Conservation (phyloP, 768 basidiomycete species). For the Psilocybe cubensis region DNA sequence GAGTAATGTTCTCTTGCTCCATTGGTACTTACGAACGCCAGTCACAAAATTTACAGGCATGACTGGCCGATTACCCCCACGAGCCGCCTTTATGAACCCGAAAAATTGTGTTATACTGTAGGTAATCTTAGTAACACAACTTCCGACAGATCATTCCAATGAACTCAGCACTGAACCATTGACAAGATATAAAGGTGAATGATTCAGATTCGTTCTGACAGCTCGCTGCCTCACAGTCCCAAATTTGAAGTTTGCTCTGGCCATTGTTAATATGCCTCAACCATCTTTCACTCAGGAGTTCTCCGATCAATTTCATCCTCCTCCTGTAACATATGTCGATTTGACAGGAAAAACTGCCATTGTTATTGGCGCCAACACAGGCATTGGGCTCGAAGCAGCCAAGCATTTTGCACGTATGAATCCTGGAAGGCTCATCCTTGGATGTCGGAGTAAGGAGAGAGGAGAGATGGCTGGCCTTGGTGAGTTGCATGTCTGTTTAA, state of each 20-base stretch:
- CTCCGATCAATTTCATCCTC: slow-evolving; percentile 2
- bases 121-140: too few relatives aligned
- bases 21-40: too few relatives aligned
- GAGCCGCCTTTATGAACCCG: too few relatives aligned
- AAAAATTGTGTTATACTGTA: too few relatives aligned
- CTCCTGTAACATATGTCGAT: slow-evolving; percentile 34
- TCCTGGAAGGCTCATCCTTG: slow-evolving; percentile 40
- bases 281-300: background rate
- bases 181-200: too few relatives aligned
- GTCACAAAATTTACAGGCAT: too few relatives aligned
- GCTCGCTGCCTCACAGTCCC: background rate
- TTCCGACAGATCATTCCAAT: too few relatives aligned
- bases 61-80: too few relatives aligned
- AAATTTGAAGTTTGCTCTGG: background rate
- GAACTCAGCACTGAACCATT: too few relatives aligned
- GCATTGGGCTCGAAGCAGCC: slow-evolving; percentile 50
- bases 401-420: slow-evolving; percentile 51
- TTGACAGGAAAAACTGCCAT: slow-evolving; percentile 49
- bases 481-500: slow-evolving; percentile 17
- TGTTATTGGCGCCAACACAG: slow-evolving; percentile 54
- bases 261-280: background rate
- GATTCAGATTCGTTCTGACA: background rate
- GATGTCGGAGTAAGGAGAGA: slow-evolving; percentile 39
- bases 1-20: too few relatives aligned
- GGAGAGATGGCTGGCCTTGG: slow-evolving; percentile 38